phyloP scores from a whole-genome alignment of 805 yeast species.

The Metschnikowia similis region DNA sequence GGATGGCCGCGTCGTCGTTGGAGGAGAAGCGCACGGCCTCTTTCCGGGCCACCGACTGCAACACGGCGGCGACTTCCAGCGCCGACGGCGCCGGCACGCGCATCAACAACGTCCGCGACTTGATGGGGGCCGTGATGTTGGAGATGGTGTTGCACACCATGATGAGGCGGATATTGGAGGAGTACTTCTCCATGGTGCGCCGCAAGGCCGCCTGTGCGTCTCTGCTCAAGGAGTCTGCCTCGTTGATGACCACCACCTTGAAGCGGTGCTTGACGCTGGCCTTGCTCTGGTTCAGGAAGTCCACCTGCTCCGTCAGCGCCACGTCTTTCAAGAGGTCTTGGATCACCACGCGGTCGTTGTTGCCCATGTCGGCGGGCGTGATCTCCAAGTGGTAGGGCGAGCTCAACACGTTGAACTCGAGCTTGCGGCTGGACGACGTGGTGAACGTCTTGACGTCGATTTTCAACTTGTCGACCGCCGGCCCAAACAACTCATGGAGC shows the following conservation, averaged over 20 bases:
- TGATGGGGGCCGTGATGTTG: conserved; percentile 88
- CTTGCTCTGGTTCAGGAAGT: conserved; percentile 50
- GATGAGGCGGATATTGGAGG: conserved; percentile 78
- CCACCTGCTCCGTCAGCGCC: conserved; percentile 95
- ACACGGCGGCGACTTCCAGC: conserved; percentile 53
- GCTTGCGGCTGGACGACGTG: conserved; percentile 67
- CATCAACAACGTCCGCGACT: conserved; percentile 85
- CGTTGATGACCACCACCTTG: conserved; percentile 82
- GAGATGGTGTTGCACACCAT: conserved; percentile 87
- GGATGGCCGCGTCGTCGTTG: conserved; percentile 30
- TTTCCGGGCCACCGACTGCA: conserved; percentile 50
- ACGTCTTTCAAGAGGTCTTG: conserved; percentile 91
- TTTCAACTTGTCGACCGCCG: conserved; percentile 71
- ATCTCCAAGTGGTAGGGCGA: conserved; percentile 89
- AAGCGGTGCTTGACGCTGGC: conserved; percentile 47
- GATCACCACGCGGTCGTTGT: conserved; percentile 89
- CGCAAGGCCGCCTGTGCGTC: conserved; percentile 96
- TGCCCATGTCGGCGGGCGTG: conserved; percentile 96
- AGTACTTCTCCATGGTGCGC: conserved; percentile 94
- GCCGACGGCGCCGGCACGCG: conserved; percentile 78
- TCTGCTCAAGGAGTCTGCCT: conserved; percentile 82
- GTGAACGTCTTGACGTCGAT: conserved; percentile 85
- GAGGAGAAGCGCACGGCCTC: conserved; percentile 49
- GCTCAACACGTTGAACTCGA: conserved; percentile 91
- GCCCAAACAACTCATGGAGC: conserved; percentile 74